These are phyloP conservation scores for Tilletia horrida DNA, from an alignment of 1,284 basidiomycete species.

Conservation along the genomic window DNA sequence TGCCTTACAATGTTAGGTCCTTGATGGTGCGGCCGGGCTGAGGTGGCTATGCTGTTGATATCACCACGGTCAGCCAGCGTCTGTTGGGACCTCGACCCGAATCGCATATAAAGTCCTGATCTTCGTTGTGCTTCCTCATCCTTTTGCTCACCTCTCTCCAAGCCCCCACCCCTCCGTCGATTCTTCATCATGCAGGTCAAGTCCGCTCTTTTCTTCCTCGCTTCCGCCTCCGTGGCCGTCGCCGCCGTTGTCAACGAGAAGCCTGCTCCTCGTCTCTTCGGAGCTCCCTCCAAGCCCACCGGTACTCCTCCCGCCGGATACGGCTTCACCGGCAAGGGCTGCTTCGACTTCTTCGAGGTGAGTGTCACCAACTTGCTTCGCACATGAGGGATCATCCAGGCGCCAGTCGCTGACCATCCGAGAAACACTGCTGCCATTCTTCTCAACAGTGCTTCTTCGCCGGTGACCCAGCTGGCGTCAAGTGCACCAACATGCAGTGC, in stretches of 20 bases:
- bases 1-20: too few relatives aligned
- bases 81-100: too few relatives aligned
- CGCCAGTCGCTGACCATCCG: not conserved
- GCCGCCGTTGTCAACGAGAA: constrained; percentile 6
- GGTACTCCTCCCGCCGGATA: constrained; percentile 5
- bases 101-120: too few relatives aligned
- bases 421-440: not conserved
- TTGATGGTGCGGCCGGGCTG: too few relatives aligned
- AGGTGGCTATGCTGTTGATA: too few relatives aligned
- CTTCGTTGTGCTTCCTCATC: not conserved
- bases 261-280: constrained; percentile 2
- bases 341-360: constrained; percentile 17
- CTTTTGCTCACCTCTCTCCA: not conserved
- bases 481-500: constrained; percentile 7
- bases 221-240: constrained; percentile 6
- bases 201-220: constrained; percentile 7
- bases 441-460: constrained; percentile 11
- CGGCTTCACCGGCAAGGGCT: constrained; percentile 14
- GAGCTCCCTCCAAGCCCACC: constrained; percentile 13
- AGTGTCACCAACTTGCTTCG: not conserved
- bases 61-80: too few relatives aligned
- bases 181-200: not conserved
- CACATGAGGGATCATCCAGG: not conserved
- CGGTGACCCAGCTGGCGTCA: constrained; percentile 3
- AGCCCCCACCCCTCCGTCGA: not conserved